Percentiles rank a stretch among this genome's conserved stretches.
Conservation (phyloP, 192 early-diverging fungal genomes). For the Diversispora epigaea region DNA sequence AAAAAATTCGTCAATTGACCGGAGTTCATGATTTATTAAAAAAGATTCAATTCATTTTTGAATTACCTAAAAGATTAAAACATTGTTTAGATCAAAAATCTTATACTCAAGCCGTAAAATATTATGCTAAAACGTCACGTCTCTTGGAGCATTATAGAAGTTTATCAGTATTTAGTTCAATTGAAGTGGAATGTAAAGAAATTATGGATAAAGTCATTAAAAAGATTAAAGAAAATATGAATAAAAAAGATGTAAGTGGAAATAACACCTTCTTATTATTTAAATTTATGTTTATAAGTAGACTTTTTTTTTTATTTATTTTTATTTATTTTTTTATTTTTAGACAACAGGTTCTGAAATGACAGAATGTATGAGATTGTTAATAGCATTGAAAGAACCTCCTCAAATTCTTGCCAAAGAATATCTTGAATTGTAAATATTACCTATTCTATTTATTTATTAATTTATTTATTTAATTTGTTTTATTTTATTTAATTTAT, state of each 20-base stretch:
- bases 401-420: conserved; percentile 41
- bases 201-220: conserved; percentile 73
- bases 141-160: conserved; percentile 77
- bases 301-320: background rate
- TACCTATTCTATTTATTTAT: background rate
- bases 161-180: conserved; percentile 73
- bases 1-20: conserved; percentile 71
- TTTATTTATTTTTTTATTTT: background rate
- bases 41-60: conserved; percentile 86
- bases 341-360: conserved; percentile 50
- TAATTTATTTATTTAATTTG: background rate
- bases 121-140: conserved; percentile 68
- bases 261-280: background rate
- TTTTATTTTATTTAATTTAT: background rate
- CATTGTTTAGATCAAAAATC: conserved; percentile 55
- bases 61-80: conserved; percentile 74
- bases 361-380: conserved; percentile 49
- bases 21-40: conserved; percentile 71
- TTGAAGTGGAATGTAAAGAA: conserved; percentile 75
- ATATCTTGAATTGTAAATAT: conserved; percentile 49
- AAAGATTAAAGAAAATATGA: conserved; percentile 59
- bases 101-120: conserved; percentile 74
- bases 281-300: background rate
- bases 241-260: conserved; percentile 35
- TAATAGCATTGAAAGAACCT: conserved; percentile 49